Base-by-base conservation (phyloP, 2,329 filamentous ascomycete genomes). In the Trichophyton schoenleinii region DNA sequence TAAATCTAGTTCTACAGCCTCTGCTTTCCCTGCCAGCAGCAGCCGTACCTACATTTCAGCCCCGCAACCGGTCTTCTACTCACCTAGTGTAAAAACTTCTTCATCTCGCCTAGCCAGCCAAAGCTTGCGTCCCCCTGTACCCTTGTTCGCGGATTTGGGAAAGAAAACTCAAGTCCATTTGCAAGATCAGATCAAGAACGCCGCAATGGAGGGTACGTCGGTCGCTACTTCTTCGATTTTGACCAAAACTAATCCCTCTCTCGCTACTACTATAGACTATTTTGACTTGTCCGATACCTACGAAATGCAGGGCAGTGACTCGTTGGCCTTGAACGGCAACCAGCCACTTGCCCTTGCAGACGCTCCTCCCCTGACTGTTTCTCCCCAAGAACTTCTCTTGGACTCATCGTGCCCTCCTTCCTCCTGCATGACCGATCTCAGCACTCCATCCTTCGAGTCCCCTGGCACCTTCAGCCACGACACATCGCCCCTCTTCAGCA, bases 391-490 rank as follows among this genome's bases (percentile, higher is more conserved):
- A 69, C 79, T 95, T 66, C 77, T 87, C 66, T 79, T 91, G 68
- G 59, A 59, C 15, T 84, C 84, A 69, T 95, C 89, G 64, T 84
- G 89, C 42, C 91, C 91, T 34, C 89, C 89, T 70, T 95, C 91
- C 1, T 81, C 86, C 55, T 85, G 88, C 38, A 84, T 94, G 70
- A 95, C 91, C 41, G 85, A 90, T 65, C 71, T 96, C 74, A 95
- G 90, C 62, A 94, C 91, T 63, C 91, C 91, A 52, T 86, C 84
- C 69, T 82, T 88, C 70, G 88, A 86, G 68, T 95, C 89, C 59
- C 89, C 89, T 9, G 87, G 69, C 9, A 70, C 84, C 62, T 85
- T 87, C 69, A 81, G 80, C 71, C 89, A 85, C 68, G 85, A 94
- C 69, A 85, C 88, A 18, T 95, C 90, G 58, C 91, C 91, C 55